phyloP scores from a whole-genome alignment of 176 grass and related monocot species.

The Musa troglodytarum region DNA sequence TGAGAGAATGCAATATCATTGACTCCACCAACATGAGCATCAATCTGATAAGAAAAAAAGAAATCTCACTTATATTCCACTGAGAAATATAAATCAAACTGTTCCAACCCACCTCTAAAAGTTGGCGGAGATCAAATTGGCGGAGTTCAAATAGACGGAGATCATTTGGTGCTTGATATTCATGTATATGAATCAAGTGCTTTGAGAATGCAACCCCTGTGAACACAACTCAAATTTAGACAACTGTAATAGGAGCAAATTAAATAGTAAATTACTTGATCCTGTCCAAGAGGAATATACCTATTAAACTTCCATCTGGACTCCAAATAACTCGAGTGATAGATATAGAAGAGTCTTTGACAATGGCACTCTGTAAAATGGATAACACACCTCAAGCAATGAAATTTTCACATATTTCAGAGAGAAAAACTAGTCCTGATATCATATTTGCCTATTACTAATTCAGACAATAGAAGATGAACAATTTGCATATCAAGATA shows the following conservation, averaged over 20 bases:
- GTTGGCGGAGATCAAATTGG: conserved; percentile 26
- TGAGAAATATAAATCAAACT: conserved; percentile 1
- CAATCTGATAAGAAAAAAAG: conserved; percentile 51
- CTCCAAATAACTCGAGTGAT: conserved; percentile 83
- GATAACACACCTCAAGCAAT: conserved; percentile 18
- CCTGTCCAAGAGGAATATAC: conserved; percentile 27
- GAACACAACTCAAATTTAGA: conserved; percentile 20
- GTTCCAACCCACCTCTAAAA: conserved; percentile 54
- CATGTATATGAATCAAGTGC: conserved; percentile 80
- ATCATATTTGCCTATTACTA: not conserved
- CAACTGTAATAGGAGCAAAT: too few species aligned
- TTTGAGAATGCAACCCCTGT: conserved; percentile 83
- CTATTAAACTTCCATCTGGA: conserved; percentile 90
- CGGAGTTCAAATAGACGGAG: not conserved
- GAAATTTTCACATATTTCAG: not conserved
- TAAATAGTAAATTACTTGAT: not conserved
- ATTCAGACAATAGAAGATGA: too few species aligned
- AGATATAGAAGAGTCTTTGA: conserved; percentile 63
- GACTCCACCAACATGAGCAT: conserved; percentile 85
- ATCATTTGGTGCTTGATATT: conserved; percentile 76
- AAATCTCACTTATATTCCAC: not conserved
- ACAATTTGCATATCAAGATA: too few species aligned
- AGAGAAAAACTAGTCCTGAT: not conserved
- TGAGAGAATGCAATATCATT: conserved; percentile 96
- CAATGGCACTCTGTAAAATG: conserved; percentile 34